Evolutionary conservation across 768 basidiomycete genomes (phyloP).

Genomic region (Mycena crocata): DNA sequence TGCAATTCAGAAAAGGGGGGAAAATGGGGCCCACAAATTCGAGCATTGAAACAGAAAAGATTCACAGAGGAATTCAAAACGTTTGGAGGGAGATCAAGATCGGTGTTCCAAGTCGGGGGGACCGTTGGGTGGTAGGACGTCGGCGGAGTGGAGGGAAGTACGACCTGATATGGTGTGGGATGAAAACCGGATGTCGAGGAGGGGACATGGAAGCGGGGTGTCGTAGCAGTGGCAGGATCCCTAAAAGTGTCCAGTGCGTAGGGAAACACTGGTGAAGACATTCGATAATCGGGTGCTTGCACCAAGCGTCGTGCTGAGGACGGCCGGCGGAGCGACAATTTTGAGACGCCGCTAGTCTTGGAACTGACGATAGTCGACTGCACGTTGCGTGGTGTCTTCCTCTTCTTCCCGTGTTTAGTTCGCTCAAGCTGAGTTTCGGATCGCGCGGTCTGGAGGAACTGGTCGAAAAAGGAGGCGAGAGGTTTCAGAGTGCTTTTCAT

Average conservation of each 20-base stretch:
- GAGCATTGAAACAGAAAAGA: slow-evolving; percentile 8
- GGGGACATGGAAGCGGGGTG: slow-evolving; percentile 10
- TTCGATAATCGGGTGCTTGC: background rate
- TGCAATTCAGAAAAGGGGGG: too few species aligned
- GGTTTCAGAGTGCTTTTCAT: slow-evolving; percentile 11
- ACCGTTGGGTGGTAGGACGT: background rate
- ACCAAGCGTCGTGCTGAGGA: background rate
- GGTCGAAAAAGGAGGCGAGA: slow-evolving; percentile 25
- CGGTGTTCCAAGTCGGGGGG: background rate
- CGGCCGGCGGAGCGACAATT: slow-evolving; percentile 14
- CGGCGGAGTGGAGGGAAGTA: slow-evolving; percentile 26
- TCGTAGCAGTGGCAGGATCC: background rate
- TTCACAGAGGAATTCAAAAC: slow-evolving; percentile 17
- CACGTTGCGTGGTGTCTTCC: slow-evolving; percentile 7
- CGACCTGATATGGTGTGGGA: slow-evolving; percentile 23
- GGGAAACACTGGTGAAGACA: background rate
- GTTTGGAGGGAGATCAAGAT: background rate
- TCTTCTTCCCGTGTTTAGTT: slow-evolving; percentile 5
- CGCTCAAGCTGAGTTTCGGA: slow-evolving; percentile 22
- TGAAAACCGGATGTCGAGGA: slow-evolving; percentile 3
- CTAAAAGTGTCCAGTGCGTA: background rate
- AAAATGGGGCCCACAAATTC: slow-evolving; percentile 9
- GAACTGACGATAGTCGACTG: background rate
- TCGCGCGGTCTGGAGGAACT: slow-evolving; percentile 30
- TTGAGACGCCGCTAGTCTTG: slow-evolving; percentile 13